Base-by-base conservation (phyloP, 2,329 filamentous ascomycete species). In the Aspergillus sp. region DNA sequence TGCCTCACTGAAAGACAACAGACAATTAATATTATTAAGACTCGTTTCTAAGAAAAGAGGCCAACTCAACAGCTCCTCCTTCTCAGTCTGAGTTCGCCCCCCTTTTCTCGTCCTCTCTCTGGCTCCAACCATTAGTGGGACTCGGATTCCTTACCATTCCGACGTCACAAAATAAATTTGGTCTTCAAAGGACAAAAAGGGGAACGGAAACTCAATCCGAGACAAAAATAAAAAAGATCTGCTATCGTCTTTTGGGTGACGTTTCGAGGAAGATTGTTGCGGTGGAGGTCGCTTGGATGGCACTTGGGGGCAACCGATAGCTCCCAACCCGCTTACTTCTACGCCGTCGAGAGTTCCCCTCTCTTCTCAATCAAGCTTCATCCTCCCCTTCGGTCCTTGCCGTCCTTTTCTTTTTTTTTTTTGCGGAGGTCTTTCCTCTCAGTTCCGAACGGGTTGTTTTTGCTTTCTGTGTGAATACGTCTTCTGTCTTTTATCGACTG, bases 281-380 rank as follows among this genome's bases (percentile, higher is more conserved):
- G 57, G 53, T 51, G 48, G 56, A 61, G 56, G 53, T 63, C 51
- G 51, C 55, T 58, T 61, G 59, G 53, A 64, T 64, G 62, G 60
- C 58, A 60, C 43, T 59, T 62, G 59, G 62, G 63, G 60, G 63
- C 56, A 53, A 59, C 58, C 61, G 60, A 60, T 56, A 60, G 58
- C 60, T 62, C 55, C 60, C 60, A 63, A 48, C 64, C 64, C 62
- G 59, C 63, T 63, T 59, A 63, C 59, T 63, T 63, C 55, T 59
- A 26, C 36, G 62, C 63, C 53, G 48, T 58, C 62, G 49, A 52
- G 51, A 45, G 51, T 60, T 59, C 59, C 58, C 62, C 61, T 57
- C 63, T 64, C 54, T 55, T 55, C 26, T 55, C 54, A 55, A 50
- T 60, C 55, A 26, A 61, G 57, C 61, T 62, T 61, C 62, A 59